Percentiles rank a stretch among this genome's conserved stretches.
Conservation (phyloP, 1,284 basidiomycete species). For the Caloboletus firmus region DNA sequence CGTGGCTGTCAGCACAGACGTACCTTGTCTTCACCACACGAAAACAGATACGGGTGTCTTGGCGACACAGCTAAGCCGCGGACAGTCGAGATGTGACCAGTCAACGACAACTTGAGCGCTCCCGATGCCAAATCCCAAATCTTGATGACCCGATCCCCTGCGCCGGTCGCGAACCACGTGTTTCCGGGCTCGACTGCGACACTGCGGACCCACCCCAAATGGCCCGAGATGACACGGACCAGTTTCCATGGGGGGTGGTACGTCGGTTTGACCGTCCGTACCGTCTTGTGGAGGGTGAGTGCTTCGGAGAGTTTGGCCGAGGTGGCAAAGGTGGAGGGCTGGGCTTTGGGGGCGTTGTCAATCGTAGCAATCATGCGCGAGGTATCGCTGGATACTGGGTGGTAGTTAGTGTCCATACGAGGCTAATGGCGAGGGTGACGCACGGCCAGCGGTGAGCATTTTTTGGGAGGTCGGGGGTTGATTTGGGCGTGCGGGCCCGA, state of each 20-base stretch:
- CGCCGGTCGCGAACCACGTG: constrained; percentile 98
- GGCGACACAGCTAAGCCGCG: constrained; percentile 90
- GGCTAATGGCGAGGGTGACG: background rate
- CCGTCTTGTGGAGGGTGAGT: constrained; percentile 87
- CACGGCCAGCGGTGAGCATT: constrained; percentile 72
- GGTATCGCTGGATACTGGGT: constrained; percentile 48
- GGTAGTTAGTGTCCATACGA: background rate
- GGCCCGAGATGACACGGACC: constrained; percentile 94
- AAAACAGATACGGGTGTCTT: constrained; percentile 96
- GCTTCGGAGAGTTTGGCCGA: constrained; percentile 76
- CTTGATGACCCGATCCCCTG: constrained; percentile 97
- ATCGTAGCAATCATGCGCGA: constrained; percentile 67
- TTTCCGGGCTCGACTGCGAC: constrained; percentile 97
- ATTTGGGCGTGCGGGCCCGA: constrained; percentile 75
- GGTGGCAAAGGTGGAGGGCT: constrained; percentile 66
- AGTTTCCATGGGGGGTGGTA: constrained; percentile 98
- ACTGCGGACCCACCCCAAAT: constrained; percentile 97
- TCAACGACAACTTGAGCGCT: constrained; percentile 92
- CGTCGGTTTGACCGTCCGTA: constrained; percentile 88
- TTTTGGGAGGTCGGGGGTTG: constrained; percentile 48
- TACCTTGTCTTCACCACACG: constrained; percentile 96
- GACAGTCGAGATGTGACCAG: constrained; percentile 97
- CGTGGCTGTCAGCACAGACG: constrained; percentile 15
- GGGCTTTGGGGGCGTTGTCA: constrained; percentile 62
- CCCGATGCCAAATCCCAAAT: constrained; percentile 99